Base-by-base conservation (phyloP, 2,329 filamentous ascomycete genomes). In the Fonsecaea erecta region DNA sequence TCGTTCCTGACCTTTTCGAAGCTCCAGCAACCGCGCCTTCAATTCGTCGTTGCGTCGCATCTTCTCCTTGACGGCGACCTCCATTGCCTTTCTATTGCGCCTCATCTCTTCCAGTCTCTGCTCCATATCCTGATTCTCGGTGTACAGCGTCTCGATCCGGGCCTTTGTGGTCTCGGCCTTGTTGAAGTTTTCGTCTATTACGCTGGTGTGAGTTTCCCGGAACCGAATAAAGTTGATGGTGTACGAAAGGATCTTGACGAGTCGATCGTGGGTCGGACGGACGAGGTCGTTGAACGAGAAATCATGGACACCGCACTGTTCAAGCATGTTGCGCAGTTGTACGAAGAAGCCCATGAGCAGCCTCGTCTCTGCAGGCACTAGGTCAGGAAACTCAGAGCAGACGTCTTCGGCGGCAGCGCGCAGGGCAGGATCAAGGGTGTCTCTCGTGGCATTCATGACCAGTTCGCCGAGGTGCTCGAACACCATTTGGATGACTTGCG, bases 201-300 rank as follows among this genome's bases (percentile, higher is more conserved):
- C 88, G 43, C 83, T 82, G 0, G 93, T 96, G 78, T 98, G 94
- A 68, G 90, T 93, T 80, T 97, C 93, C 72, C 95, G 90, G 80
- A 98, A 99, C 60, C 95, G 89, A 71, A 98, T 93, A 78, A 99
- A 99, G 80, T 99, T 99, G 82, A 99, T 99, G 69, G 98, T 86
- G 78, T 97, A 97, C 70, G 92, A 96, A 77, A 99, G 95, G 74
- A 98, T 96, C 81, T 95, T 96, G 74, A 94, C 90, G 14, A 98
- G 85, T 52, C 95, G 90, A 64, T 92, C 90, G 75, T 96, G 91
- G 1, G 92, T 96, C 16, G 95, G 95, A 76, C 90, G 90, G 76
- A 96, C 94, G 5, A 99, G 82, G 77, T 99, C 95, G 66, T 89
- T 88, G 79, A 98, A 97, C 37, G 90, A 92, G 74, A 99, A 97